These are phyloP conservation scores for Tephrocybe sp. DNA, from an alignment of 768 basidiomycete genomes.

Conservation along the genomic window DNA sequence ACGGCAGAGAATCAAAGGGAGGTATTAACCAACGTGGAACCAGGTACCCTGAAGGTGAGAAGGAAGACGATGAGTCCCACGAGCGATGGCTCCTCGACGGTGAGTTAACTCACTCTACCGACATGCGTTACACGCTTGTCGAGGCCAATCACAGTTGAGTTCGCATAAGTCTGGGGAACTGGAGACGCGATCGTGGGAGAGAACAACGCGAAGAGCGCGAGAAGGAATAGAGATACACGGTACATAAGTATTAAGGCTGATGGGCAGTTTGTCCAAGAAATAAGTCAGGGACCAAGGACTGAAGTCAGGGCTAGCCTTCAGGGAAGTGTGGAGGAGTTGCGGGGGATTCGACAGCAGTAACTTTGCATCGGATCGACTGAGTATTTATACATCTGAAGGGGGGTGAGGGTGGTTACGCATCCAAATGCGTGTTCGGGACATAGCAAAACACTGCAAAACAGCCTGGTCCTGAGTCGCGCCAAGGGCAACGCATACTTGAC, in stretches of 20 bases:
- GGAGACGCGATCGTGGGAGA: conserved; percentile 46
- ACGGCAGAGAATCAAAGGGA: neutral
- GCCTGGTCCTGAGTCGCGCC: conserved; percentile 5
- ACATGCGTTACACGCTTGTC: conserved; percentile 52
- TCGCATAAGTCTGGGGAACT: conserved; percentile 33
- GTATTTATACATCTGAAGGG: conserved; percentile 20
- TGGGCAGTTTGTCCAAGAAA: conserved; percentile 4
- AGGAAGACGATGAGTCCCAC: conserved; percentile 7
- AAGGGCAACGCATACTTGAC: conserved; percentile 11
- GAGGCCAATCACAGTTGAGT: conserved; percentile 29
- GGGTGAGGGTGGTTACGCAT: conserved; percentile 11
- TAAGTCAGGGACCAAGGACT: neutral
- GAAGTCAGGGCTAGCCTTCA: neutral
- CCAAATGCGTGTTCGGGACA: conserved; percentile 15
- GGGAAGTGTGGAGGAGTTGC: conserved; percentile 12
- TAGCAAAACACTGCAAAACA: conserved; percentile 4
- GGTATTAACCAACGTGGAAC: conserved; percentile 49
- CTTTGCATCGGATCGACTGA: conserved; percentile 20
- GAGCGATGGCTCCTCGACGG: conserved; percentile 1
- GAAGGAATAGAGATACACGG: conserved; percentile 33
- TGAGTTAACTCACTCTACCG: conserved; percentile 50
- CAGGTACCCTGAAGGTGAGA: conserved; percentile 58
- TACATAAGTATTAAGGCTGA: conserved; percentile 30
- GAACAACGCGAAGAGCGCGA: conserved; percentile 43
- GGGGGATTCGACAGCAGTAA: conserved; percentile 14